These are phyloP conservation scores for Globisporangium lucens DNA, from an alignment of 352 stramenopile genomes.

Conservation along the genomic window DNA sequence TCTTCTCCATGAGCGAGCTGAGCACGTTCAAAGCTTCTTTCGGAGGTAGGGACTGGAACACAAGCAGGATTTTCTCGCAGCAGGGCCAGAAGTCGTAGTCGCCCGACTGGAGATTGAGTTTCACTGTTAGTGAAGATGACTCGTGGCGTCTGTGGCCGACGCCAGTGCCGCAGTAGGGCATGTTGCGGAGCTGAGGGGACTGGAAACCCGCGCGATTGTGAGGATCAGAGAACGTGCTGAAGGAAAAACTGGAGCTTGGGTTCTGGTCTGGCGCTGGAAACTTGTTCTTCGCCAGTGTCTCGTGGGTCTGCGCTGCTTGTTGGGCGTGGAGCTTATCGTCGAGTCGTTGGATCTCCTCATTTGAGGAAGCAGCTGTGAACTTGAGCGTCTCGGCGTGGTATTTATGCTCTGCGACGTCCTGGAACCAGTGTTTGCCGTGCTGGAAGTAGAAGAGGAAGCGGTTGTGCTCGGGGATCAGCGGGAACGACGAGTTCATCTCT, in stretches of 20 bases:
- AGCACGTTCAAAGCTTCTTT: constrained; percentile 41
- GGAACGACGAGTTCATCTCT: not conserved
- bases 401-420: constrained; percentile 31
- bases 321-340: constrained; percentile 43
- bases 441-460: constrained; percentile 48
- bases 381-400: constrained; percentile 20
- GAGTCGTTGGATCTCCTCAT: constrained; percentile 38
- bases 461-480: constrained; percentile 5
- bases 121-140: not conserved
- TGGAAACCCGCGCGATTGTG: not conserved
- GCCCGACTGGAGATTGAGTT: constrained; percentile 25
- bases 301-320: constrained; percentile 21
- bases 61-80: constrained; percentile 40
- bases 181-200: constrained; percentile 26
- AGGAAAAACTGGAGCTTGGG: not conserved
- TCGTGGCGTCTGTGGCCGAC: not conserved
- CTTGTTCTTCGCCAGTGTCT: constrained; percentile 20
- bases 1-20: constrained; percentile 34
- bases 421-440: constrained; percentile 46
- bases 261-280: not conserved
- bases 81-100: constrained; percentile 49
- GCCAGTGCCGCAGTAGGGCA: constrained; percentile 22
- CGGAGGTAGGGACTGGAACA: constrained; percentile 37
- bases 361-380: constrained; percentile 18
- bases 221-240: constrained; percentile 2